Evolutionary conservation across 177 flowering plant genomes (phyloP).

Genomic region (Vitis hybrid): DNA sequence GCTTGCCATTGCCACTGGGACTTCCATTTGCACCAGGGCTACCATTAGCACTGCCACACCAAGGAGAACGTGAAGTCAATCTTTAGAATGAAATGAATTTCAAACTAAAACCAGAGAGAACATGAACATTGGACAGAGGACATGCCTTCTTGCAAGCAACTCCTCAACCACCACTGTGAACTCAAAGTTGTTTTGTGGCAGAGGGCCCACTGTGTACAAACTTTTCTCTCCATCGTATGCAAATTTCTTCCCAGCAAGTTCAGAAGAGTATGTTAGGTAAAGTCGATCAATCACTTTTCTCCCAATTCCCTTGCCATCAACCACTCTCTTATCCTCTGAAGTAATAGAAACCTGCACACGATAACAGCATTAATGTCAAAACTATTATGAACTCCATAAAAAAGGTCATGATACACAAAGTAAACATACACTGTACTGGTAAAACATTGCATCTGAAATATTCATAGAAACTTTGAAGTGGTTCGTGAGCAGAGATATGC

Average conservation of each 20-base stretch:
- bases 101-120: slow-evolving; percentile 1
- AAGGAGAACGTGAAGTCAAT: not conserved
- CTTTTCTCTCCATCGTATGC: slow-evolving; percentile 77
- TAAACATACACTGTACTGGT: slow-evolving; percentile 64
- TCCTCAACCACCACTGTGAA: slow-evolving; percentile 65
- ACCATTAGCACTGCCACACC: slow-evolving; percentile 25
- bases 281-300: slow-evolving; percentile 57
- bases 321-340: slow-evolving; percentile 36
- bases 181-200: slow-evolving; percentile 54
- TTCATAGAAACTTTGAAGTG: slow-evolving; percentile 62
- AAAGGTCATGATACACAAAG: not conserved
- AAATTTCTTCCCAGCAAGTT: slow-evolving; percentile 49
- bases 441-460: slow-evolving; percentile 47
- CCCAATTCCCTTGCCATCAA: slow-evolving; percentile 56
- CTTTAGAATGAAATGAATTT: not conserved
- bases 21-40: slow-evolving; percentile 31
- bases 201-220: slow-evolving; percentile 68
- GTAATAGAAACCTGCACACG: slow-evolving; percentile 53
- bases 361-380: slow-evolving; percentile 3
- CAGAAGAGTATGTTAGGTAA: slow-evolving; percentile 52
- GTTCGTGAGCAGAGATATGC: slow-evolving; percentile 50
- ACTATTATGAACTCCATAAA: not conserved
- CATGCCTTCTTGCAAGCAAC: slow-evolving; percentile 41
- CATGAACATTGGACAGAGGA: not conserved
- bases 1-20: slow-evolving; percentile 44